These are phyloP conservation scores for Populus tremula DNA, from an alignment of 345 rosid genomes.

Conservation along the genomic window DNA sequence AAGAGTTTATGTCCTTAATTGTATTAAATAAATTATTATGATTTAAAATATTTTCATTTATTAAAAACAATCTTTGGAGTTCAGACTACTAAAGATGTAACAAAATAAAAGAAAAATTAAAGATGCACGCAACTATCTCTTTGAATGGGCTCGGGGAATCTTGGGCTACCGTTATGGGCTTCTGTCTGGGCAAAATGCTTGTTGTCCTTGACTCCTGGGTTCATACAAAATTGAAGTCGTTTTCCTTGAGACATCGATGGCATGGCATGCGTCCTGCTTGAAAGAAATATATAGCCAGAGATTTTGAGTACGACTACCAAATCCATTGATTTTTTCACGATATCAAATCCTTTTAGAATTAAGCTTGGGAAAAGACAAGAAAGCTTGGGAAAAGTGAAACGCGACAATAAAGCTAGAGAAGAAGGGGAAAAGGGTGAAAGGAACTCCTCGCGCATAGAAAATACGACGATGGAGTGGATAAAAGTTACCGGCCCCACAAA, in stretches of 20 bases:
- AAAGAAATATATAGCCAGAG: background rate
- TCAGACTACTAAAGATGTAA: background rate
- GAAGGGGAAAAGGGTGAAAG: background rate
- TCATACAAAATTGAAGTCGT: background rate
- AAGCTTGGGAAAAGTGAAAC: too few relatives aligned
- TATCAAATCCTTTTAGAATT: slow-evolving; percentile 4
- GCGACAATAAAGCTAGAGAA: background rate
- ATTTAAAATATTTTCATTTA: too few relatives aligned
- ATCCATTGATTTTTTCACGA: background rate
- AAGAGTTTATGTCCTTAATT: too few relatives aligned
- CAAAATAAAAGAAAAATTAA: too few relatives aligned
- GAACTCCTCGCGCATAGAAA: background rate
- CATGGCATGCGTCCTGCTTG: background rate
- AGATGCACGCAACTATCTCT: background rate
- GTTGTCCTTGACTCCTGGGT: background rate
- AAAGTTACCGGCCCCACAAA: background rate
- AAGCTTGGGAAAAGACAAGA: background rate
- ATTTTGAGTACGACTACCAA: background rate
- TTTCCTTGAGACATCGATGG: too few relatives aligned
- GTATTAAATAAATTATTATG: too few relatives aligned
- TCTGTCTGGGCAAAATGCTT: background rate
- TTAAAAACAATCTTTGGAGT: background rate
- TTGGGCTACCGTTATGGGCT: background rate
- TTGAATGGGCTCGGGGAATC: background rate
- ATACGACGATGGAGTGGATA: background rate